Evolutionary conservation across 108 stramenopile species (phyloP).

Genomic region (Pseudonitzschia multistriata): DNA sequence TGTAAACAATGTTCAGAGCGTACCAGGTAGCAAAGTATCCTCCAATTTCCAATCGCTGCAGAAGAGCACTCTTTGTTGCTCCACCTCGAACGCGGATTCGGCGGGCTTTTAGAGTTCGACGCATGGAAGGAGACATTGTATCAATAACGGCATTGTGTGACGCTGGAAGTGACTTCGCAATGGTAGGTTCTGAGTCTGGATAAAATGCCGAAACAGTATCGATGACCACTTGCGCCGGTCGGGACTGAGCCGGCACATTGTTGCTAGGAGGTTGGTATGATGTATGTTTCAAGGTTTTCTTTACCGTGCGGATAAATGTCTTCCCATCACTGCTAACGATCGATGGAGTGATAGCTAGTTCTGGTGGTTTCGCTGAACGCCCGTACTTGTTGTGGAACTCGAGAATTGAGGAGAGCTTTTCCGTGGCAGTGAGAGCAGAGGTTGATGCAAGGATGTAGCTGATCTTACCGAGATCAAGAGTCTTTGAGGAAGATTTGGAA

Average conservation of each 20-base stretch:
- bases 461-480: slow-evolving; percentile 21
- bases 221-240: slow-evolving; percentile 24
- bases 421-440: slow-evolving; percentile 1
- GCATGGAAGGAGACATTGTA: slow-evolving; percentile 26
- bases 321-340: slow-evolving; percentile 24
- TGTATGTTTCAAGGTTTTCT: background rate
- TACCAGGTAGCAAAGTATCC: slow-evolving; percentile 95
- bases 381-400: slow-evolving; percentile 5
- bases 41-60: slow-evolving; percentile 46
- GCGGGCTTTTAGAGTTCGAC: slow-evolving; percentile 16
- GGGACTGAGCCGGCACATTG: background rate
- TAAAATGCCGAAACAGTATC: slow-evolving; percentile 18
- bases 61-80: background rate
- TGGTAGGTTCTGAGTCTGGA: background rate
- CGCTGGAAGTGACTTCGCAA: slow-evolving; percentile 7
- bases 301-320: slow-evolving; percentile 20
- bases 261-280: background rate
- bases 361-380: background rate
- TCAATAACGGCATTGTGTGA: slow-evolving; percentile 34
- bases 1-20: slow-evolving; percentile 94
- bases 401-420: background rate
- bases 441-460: slow-evolving; percentile 24
- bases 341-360: slow-evolving; percentile 13
- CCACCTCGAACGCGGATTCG: slow-evolving; percentile 31
- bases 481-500: slow-evolving; percentile 23